A percentile compares a stretch with the other conserved stretches of the same genome.
These are phyloP conservation scores for Berberis thunbergii DNA, from an alignment of 164 flowering plant genomes.

Conservation along the genomic window DNA sequence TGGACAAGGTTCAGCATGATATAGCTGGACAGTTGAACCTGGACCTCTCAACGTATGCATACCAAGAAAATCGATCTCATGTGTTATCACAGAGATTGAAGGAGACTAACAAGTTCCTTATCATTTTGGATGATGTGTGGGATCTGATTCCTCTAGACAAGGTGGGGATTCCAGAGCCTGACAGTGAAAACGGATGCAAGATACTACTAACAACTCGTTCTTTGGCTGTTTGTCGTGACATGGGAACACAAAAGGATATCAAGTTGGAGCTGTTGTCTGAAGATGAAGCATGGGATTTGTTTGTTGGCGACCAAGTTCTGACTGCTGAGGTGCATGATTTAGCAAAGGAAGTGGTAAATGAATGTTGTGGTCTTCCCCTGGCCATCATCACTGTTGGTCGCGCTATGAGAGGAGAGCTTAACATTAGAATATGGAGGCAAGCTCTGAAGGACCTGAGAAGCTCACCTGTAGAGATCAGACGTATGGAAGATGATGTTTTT, in stretches of 20 bases:
- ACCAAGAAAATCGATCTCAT: slow-evolving; percentile 2
- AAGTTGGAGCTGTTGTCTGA: slow-evolving; percentile 2
- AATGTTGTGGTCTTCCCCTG: slow-evolving; percentile 13
- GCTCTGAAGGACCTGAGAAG: slow-evolving; percentile 12
- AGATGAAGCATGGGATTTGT: slow-evolving; percentile 9
- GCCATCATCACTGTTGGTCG: slow-evolving; percentile 12
- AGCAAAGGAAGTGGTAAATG: background rate
- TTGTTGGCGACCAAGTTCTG: background rate
- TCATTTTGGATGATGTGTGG: slow-evolving; percentile 25
- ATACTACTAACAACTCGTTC: slow-evolving; percentile 17
- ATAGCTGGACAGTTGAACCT: slow-evolving; percentile 9
- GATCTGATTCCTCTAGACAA: slow-evolving; percentile 14
- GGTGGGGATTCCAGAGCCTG: slow-evolving; percentile 18
- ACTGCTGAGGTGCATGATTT: background rate
- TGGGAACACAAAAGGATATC: slow-evolving; percentile 12
- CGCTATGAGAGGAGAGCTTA: slow-evolving; percentile 11
- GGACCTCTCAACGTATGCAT: slow-evolving; percentile 1
- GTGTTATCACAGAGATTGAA: background rate
- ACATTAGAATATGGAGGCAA: slow-evolving; percentile 13
- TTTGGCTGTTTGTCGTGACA: slow-evolving; percentile 16
- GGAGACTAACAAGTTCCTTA: slow-evolving; percentile 9
- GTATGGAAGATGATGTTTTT: slow-evolving; percentile 7
- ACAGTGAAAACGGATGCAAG: slow-evolving; percentile 8
- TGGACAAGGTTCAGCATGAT: background rate
- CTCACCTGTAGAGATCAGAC: background rate